A percentile compares a stretch with the other conserved stretches of the same genome.
phyloP scores from a whole-genome alignment of 1,139 yeast genomes.

The Yamadazyma oceani region DNA sequence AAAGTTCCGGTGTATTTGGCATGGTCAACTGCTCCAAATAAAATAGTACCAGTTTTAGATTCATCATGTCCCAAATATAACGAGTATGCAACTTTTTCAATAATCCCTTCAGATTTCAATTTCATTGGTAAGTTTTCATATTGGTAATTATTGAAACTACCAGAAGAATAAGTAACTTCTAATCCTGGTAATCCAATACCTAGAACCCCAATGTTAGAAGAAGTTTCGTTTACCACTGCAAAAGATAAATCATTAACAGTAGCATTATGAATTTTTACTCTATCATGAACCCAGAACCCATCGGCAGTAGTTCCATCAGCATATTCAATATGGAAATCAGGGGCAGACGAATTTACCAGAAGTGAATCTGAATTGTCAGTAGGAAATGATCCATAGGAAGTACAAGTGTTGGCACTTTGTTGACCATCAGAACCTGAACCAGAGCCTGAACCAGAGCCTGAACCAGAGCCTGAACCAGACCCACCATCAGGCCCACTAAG shows the following conservation, averaged over 20 bases:
- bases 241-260: slow-evolving; percentile 42
- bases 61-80: slow-evolving; percentile 43
- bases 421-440: slow-evolving; percentile 9
- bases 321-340: slow-evolving; percentile 47
- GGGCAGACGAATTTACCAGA: slow-evolving; percentile 32
- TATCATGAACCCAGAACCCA: slow-evolving; percentile 65
- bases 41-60: slow-evolving; percentile 39
- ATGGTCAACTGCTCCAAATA: slow-evolving; percentile 61
- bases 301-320: slow-evolving; percentile 42
- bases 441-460: slow-evolving; percentile 5
- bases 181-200: slow-evolving; percentile 38
- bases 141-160: slow-evolving; percentile 11
- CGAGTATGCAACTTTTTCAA: slow-evolving; percentile 51
- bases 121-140: slow-evolving; percentile 34
- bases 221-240: slow-evolving; percentile 47
- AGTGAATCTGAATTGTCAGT: slow-evolving; percentile 34
- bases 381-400: slow-evolving; percentile 40
- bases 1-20: slow-evolving; percentile 50
- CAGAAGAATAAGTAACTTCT: slow-evolving; percentile 20
- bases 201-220: slow-evolving; percentile 44
- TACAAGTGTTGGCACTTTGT: slow-evolving; percentile 28
- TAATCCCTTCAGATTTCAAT: slow-evolving; percentile 42
- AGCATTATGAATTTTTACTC: slow-evolving; percentile 24
- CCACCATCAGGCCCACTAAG: slow-evolving; percentile 6
- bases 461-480: slow-evolving; percentile 3